Conservation (phyloP, 345 rosid species). For the Pelargonium nanum region DNA sequence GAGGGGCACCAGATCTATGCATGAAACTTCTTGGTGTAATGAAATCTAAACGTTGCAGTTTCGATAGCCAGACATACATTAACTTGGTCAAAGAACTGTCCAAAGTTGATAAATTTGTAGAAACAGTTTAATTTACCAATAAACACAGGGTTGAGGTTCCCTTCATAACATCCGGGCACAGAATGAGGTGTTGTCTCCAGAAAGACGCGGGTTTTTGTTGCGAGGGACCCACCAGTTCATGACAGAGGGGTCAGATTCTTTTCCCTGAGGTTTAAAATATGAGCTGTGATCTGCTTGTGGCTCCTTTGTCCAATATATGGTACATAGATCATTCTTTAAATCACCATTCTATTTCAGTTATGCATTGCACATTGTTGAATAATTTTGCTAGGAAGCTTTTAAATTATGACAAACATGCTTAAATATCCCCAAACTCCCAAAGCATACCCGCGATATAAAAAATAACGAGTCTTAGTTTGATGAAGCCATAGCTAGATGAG, state of each 20-base stretch:
- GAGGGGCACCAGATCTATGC: slow-evolving; percentile 34
- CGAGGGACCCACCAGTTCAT: no score
- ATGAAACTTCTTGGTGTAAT: slow-evolving; percentile 39
- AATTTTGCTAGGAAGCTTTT: neutral
- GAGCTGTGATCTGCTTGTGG: neutral
- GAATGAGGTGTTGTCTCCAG: neutral
- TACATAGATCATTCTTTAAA: neutral
- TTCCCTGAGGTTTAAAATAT: neutral
- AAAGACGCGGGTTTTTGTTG: no score
- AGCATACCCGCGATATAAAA: neutral
- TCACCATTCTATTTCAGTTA: neutral
- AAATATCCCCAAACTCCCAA: no score
- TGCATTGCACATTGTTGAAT: neutral
- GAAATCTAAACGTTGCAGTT: slow-evolving; percentile 32
- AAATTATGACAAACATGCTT: neutral
- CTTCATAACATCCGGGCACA: neutral
- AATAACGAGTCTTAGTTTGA: neutral
- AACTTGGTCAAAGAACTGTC: slow-evolving; percentile 38
- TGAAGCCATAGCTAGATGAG: neutral
- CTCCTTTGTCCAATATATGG: neutral
- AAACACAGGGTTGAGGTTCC: slow-evolving; percentile 1
- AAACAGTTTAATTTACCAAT: slow-evolving; percentile 16
- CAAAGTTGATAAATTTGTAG: slow-evolving; percentile 24
- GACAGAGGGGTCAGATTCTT: neutral
- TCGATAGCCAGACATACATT: slow-evolving; percentile 26